Evolutionary conservation across 2,329 filamentous ascomycete species (phyloP), one percentile per base, ranked within the genome.

Genomic region (Penicillium sp.): DNA sequence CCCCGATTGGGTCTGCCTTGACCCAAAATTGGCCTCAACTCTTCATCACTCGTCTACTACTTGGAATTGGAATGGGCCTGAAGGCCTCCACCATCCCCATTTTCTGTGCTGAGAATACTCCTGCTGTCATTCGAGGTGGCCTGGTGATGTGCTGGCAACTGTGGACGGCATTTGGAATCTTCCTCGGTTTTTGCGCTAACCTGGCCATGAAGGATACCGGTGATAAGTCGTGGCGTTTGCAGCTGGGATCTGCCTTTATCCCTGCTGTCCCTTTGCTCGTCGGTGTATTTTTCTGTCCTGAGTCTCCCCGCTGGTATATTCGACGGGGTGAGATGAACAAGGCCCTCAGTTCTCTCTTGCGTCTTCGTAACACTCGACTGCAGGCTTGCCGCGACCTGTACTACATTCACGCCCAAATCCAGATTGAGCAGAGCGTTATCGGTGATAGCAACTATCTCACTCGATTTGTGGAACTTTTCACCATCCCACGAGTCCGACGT

Each of bases 251-350:
- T 2, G 85, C 87, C 2, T 85, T 88, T 49, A 82, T 88, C 35
- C 87, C 87, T 1, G 85, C 86, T 0, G 71, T 90, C 1, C 85
- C 86, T 8, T 75, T 90, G 4, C 68, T 87, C 10, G 16, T 83
- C 9, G 78, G 81, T 45, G 76, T 88, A 26, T 89, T 78, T 61
- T 80, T 87, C 61, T 87, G 85, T 61, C 86, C 86, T 0, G 85
- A 88, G 65, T 87, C 84, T 2, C 86, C 87, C 3, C 80, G 86
- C 52, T 90, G 86, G 86, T 83, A 81, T 54, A 83, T 89, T 71
- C 87, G 90, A 71, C 88, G 90, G 70, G 80, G 82, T 53, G 79
- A 81, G 9, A 87, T 89, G 64, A 65, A 66, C 8, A 76, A 87
- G 49, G 89, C 88, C 3, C 88, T 85, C 75, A 71, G 74, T 14